phyloP scores from a whole-genome alignment of 495 filamentous ascomycete species.

The Penicillium herquei region DNA sequence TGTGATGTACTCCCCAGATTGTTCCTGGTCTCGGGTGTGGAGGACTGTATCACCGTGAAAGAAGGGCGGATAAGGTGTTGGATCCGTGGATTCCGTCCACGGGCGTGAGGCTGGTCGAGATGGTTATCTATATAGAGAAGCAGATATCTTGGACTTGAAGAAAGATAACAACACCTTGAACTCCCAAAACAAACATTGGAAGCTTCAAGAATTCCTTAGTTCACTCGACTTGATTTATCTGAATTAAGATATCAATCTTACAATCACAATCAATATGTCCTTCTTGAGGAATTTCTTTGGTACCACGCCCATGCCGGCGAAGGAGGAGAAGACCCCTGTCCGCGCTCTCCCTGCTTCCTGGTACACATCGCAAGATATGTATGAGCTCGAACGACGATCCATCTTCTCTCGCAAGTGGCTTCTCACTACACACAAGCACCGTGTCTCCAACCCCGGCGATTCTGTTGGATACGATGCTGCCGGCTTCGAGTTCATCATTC shows the following conservation, averaged over 20 bases:
- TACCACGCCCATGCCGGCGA: constrained; percentile 13
- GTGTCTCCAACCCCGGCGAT: constrained; percentile 44
- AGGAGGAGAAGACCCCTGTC: constrained; percentile 24
- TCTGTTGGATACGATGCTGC: constrained; percentile 44
- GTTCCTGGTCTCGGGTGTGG: constrained; percentile 11
- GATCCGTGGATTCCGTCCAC: constrained; percentile 7
- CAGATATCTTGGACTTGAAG: constrained; percentile 1
- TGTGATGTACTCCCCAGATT: constrained; percentile 4
- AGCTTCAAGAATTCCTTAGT: background rate
- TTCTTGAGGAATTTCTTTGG: constrained; percentile 32
- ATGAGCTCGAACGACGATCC: constrained; percentile 45
- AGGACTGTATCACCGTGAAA: constrained; percentile 6
- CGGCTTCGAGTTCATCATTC: constrained; percentile 45
- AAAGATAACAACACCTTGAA: constrained; percentile 10
- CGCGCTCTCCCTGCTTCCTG: constrained; percentile 45
- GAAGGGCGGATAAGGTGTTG: constrained; percentile 5
- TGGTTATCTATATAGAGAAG: constrained; percentile 20
- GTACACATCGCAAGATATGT: constrained; percentile 47
- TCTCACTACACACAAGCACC: constrained; percentile 46
- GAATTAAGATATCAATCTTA: background rate
- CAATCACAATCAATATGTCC: constrained; percentile 19
- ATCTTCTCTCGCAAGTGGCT: constrained; percentile 52
- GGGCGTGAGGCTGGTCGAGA: constrained; percentile 10
- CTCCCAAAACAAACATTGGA: background rate
- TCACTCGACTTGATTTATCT: background rate